Conservation (phyloP, 495 filamentous ascomycete species). For the Xylaria castorea region DNA sequence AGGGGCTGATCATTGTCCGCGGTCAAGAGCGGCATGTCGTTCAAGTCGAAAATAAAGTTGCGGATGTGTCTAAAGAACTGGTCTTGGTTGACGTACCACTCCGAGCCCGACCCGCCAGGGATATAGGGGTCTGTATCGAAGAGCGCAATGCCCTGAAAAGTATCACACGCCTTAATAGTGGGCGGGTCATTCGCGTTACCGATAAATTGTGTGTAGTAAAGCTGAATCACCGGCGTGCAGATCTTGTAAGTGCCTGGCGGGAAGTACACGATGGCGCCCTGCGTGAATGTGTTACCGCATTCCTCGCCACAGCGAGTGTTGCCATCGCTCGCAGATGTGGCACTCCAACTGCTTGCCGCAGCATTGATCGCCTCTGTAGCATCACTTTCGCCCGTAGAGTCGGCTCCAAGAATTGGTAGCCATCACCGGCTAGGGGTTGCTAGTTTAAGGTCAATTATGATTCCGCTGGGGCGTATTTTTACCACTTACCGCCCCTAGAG, state of each 20-base stretch:
- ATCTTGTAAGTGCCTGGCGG: conserved; percentile 69
- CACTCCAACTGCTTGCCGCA: conserved; percentile 65
- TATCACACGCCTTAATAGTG: conserved; percentile 74
- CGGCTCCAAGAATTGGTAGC: conserved; percentile 46
- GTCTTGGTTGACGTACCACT: conserved; percentile 41
- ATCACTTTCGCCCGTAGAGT: conserved; percentile 56
- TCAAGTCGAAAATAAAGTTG: conserved; percentile 49
- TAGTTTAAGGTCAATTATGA: too few relatives aligned
- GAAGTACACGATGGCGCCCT: conserved; percentile 65
- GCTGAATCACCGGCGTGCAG: conserved; percentile 62
- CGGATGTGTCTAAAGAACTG: conserved; percentile 48
- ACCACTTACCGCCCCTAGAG: neutral
- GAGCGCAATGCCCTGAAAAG: conserved; percentile 56
- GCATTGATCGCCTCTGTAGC: conserved; percentile 75
- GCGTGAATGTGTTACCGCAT: conserved; percentile 14
- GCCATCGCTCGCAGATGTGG: neutral
- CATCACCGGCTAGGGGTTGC: conserved; percentile 1
- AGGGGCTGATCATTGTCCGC: conserved; percentile 39
- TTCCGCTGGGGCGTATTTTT: neutral
- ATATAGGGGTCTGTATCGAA: conserved; percentile 38
- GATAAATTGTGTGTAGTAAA: conserved; percentile 71
- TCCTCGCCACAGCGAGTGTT: neutral
- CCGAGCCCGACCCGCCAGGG: neutral
- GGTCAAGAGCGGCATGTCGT: conserved; percentile 21
- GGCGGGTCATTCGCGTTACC: conserved; percentile 67